These are phyloP conservation scores for Acrodontium crateriforme DNA, from an alignment of 2,329 filamentous ascomycete species.

Conservation along the genomic window DNA sequence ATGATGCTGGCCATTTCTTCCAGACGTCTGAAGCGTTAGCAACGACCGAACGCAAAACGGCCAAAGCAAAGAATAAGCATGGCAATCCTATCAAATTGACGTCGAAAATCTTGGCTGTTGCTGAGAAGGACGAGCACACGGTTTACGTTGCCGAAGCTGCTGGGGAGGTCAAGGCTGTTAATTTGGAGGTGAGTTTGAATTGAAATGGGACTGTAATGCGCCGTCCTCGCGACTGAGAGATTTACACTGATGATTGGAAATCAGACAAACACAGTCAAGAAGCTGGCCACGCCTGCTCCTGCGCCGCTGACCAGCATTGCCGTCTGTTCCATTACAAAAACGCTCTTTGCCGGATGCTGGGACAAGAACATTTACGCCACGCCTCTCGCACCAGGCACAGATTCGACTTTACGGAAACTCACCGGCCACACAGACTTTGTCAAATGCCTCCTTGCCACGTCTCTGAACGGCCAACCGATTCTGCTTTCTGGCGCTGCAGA, in stretches of 20 bases:
- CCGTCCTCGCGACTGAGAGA: not conserved
- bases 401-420: slow-evolving; percentile 3
- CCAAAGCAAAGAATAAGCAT: slow-evolving; percentile 66
- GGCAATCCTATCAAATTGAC: slow-evolving; percentile 68
- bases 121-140: too few species aligned
- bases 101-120: slow-evolving; percentile 72
- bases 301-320: slow-evolving; percentile 70
- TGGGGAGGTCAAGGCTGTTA: slow-evolving; percentile 62
- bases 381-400: slow-evolving; percentile 34
- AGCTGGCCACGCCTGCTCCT: slow-evolving; percentile 55
- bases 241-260: not conserved
- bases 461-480: slow-evolving; percentile 44
- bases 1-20: slow-evolving; percentile 73
- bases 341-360: slow-evolving; percentile 81
- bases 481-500: slow-evolving; percentile 35
- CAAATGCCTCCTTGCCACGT: slow-evolving; percentile 57
- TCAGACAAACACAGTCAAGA: slow-evolving; percentile 32
- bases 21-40: slow-evolving; percentile 56
- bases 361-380: slow-evolving; percentile 87
- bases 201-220: not conserved
- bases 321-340: slow-evolving; percentile 38
- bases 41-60: slow-evolving; percentile 48
- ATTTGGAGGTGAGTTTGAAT: slow-evolving; percentile 55
- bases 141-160: slow-evolving; percentile 78
- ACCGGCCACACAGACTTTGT: slow-evolving; percentile 79